These are phyloP conservation scores for Talaromyces sp. DNA, from an alignment of 2,329 filamentous ascomycete species.

Conservation along the genomic window DNA sequence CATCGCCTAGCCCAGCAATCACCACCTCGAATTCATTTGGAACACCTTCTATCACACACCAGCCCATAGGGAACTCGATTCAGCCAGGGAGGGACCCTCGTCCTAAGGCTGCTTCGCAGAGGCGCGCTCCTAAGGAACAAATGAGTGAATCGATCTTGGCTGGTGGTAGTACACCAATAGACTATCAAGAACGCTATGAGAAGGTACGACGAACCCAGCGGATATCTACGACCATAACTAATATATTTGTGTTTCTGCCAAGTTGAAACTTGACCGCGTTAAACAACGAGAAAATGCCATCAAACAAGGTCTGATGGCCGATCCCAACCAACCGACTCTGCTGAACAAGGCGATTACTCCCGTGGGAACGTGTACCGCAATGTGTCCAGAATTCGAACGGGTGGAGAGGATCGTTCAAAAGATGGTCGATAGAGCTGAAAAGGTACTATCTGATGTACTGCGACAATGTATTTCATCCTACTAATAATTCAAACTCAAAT, in stretches of 20 bases:
- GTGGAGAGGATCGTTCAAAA: conserved; percentile 58
- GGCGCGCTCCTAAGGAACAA: conserved; percentile 12
- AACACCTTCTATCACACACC: conserved; percentile 15
- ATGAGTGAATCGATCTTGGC: conserved; percentile 16
- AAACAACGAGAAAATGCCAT: conserved; percentile 50
- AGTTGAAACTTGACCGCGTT: conserved; percentile 49
- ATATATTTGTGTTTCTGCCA: conserved; percentile 11
- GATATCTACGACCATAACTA: background rate
- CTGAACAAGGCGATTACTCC: conserved; percentile 58
- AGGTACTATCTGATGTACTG: conserved; percentile 34
- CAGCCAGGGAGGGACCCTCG: conserved; percentile 19
- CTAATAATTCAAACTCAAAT: conserved; percentile 14
- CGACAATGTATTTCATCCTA: background rate
- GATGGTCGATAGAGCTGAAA: conserved; percentile 57
- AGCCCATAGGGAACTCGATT: conserved; percentile 9
- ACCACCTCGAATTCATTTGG: conserved; percentile 16
- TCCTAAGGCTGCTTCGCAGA: conserved; percentile 6
- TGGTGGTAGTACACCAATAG: conserved; percentile 22
- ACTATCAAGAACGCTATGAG: conserved; percentile 34
- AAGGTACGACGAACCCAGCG: conserved; percentile 23
- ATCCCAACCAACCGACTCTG: conserved; percentile 56
- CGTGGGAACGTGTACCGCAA: conserved; percentile 57
- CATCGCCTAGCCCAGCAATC: conserved; percentile 21
- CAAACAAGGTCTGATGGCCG: conserved; percentile 49
- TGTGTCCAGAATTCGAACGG: conserved; percentile 61